A percentile compares a stretch with the other conserved stretches of the same genome.
Evolutionary conservation across 257 asterid genomes (phyloP).

Genomic region (Marsdenia floribunda): DNA sequence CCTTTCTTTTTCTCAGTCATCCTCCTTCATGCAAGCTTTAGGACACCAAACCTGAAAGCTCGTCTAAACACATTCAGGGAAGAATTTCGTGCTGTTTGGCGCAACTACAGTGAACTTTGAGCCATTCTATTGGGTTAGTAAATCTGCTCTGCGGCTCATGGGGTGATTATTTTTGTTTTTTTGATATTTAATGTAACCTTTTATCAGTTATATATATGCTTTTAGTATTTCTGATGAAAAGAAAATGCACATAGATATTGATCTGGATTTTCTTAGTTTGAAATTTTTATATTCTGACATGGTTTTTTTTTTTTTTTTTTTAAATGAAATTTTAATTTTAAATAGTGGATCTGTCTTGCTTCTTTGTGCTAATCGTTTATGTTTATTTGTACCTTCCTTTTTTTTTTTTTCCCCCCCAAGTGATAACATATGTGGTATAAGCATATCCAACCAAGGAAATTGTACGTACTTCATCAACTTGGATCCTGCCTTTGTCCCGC

Average conservation of each 20-base stretch:
- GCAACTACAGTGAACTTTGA: constrained; percentile 82
- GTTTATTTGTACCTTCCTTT: background rate
- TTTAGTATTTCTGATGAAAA: background rate
- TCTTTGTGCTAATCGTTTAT: background rate
- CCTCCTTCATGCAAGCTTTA: constrained; percentile 77
- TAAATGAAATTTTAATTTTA: too few relatives aligned
- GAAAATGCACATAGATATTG: background rate
- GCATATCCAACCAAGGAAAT: background rate
- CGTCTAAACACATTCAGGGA: constrained; percentile 95
- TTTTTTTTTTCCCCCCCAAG: too few relatives aligned
- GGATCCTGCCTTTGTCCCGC: background rate
- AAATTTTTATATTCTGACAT: background rate
- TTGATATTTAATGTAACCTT: background rate
- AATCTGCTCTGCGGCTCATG: background rate
- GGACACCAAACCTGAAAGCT: constrained; percentile 97
- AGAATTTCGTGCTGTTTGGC: constrained; percentile 97
- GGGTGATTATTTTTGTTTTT: background rate
- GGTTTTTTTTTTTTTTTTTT: background rate
- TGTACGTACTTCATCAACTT: background rate
- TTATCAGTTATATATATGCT: background rate
- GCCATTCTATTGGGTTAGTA: background rate
- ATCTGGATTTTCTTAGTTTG: background rate
- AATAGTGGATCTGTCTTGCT: background rate
- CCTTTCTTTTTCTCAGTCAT: constrained; percentile 48
- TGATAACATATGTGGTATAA: background rate